phyloP scores from a whole-genome alignment of 768 basidiomycete genomes.

The Collybia mongolica region DNA sequence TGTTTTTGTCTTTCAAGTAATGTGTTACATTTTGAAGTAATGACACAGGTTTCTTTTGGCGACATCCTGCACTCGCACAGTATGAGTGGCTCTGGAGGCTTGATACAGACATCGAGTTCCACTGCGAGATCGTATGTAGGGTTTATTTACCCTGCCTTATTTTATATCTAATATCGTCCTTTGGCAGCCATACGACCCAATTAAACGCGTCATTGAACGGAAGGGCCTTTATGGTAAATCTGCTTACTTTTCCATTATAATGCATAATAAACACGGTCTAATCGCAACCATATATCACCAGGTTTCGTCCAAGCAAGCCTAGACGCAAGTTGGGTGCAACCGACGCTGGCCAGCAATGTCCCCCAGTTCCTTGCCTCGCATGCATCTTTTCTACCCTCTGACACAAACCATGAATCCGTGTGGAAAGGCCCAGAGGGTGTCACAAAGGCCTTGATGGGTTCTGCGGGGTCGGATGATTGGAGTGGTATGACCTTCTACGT shows the following conservation, averaged over 20 bases:
- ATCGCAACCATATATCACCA: not conserved
- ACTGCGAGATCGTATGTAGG: slow-evolving; percentile 26
- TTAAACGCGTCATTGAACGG: slow-evolving; percentile 19
- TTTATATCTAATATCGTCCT: not conserved
- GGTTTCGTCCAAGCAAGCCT: slow-evolving; percentile 25
- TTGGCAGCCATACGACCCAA: slow-evolving; percentile 25
- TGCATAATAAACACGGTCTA: not conserved
- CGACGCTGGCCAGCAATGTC: slow-evolving; percentile 23
- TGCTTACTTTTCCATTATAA: not conserved
- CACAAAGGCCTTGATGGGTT: slow-evolving; percentile 21
- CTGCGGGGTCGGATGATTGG: slow-evolving; percentile 24
- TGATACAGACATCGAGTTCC: slow-evolving; percentile 29
- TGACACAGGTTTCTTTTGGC: slow-evolving; percentile 26
- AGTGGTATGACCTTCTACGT: slow-evolving; percentile 26
- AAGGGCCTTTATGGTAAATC: slow-evolving; percentile 23
- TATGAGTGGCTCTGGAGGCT: slow-evolving; percentile 30
- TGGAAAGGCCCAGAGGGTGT: slow-evolving; percentile 20
- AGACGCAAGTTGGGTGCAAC: slow-evolving; percentile 28
- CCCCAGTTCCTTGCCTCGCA: slow-evolving; percentile 18
- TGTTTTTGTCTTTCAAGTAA: not conserved
- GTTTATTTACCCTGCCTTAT: not conserved
- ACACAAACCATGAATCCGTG: slow-evolving; percentile 23
- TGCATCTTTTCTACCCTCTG: slow-evolving; percentile 8
- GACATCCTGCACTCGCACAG: slow-evolving; percentile 20
- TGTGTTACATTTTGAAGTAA: not conserved